Percentiles rank a stretch among this genome's conserved stretches.
Evolutionary conservation across 2,329 filamentous ascomycete species (phyloP).

Genomic region (Knufia petricola): DNA sequence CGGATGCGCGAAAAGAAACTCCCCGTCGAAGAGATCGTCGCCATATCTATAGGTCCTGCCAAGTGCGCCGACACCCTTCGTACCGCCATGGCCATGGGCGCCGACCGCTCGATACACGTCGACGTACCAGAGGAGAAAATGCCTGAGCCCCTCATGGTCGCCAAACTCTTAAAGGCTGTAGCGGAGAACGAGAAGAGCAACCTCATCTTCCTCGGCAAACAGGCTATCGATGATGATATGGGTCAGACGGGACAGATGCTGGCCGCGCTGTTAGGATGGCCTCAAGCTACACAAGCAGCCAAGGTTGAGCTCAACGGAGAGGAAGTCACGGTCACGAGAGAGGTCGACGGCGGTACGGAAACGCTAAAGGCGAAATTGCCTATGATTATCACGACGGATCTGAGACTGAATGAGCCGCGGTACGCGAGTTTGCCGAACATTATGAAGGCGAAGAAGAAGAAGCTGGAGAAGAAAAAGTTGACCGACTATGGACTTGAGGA

Average conservation of each 20-base stretch:
- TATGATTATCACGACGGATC: constrained; percentile 88
- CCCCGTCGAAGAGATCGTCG: constrained; percentile 83
- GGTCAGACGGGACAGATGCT: constrained; percentile 98
- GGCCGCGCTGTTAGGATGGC: constrained; percentile 81
- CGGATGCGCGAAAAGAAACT: constrained; percentile 80
- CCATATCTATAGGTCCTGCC: constrained; percentile 75
- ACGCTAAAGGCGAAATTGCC: constrained; percentile 78
- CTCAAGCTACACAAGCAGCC: constrained; percentile 87
- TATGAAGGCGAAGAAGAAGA: constrained; percentile 99
- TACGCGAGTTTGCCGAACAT: constrained; percentile 96
- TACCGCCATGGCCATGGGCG: constrained; percentile 98
- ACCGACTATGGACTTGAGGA: constrained; percentile 70
- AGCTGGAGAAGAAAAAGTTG: constrained; percentile 81
- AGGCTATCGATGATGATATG: constrained; percentile 95
- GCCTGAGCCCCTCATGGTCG: constrained; percentile 81
- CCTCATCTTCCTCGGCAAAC: constrained; percentile 88
- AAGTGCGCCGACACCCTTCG: constrained; percentile 84
- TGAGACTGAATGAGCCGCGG: constrained; percentile 86
- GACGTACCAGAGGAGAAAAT: constrained; percentile 61
- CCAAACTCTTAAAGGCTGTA: constrained; percentile 74
- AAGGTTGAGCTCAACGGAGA: constrained; percentile 65
- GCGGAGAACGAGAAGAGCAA: constrained; percentile 81
- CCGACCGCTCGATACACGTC: constrained; percentile 82
- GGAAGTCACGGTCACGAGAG: constrained; percentile 68
- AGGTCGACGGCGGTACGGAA: constrained; percentile 93